Evolutionary conservation across 2,329 filamentous ascomycete genomes (phyloP), one percentile per base, ranked within the genome.

Genomic region (Fusarium sp.): DNA sequence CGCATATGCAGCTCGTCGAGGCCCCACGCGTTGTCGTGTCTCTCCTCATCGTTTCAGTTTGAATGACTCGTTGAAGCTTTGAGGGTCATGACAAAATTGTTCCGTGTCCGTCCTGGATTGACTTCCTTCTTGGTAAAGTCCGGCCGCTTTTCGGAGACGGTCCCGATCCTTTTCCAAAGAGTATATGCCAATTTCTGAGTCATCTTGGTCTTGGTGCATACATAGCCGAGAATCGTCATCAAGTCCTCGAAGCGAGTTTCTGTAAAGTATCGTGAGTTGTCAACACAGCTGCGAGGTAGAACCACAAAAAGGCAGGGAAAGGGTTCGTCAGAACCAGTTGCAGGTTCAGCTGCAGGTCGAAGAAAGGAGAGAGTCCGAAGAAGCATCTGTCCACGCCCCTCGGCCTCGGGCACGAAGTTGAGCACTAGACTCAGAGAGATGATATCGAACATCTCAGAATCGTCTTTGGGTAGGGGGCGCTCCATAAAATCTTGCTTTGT

Each of bases 401-500:
- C 83, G 7, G 94, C 88, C 75, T 95, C 91, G 0, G 96, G 94
- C 7, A 98, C 95, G 79, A 95, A 99, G 82, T 99, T 99, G 72
- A 99, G 87, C 10, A 99, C 96, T 60, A 99, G 85, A 14, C 95
- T 98, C 31, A 99, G 86, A 56, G 95, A 98, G 78, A 99, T 92
- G 58, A 98, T 90, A 80, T 99, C 94, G 80, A 98, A 98, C 28
- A 85, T 86, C 45, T 95, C 91, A 1, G 84, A 81, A 11, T 88
- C 85, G 28, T 87, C 81, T 10, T 80, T 80, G 0, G 96, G 96
- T 7, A 96, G 82, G 1, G 95, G 93, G 33, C 95, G 88, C 75
- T 94, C 85, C 95, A 99, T 98, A 79, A 99, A 98, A 81, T 99
- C 94, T 80, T 98, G 94, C 81, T 97, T 91, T 65, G 91, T 80